phyloP scores from a whole-genome alignment of 129 eudicot species.

The Arctium lappa region DNA sequence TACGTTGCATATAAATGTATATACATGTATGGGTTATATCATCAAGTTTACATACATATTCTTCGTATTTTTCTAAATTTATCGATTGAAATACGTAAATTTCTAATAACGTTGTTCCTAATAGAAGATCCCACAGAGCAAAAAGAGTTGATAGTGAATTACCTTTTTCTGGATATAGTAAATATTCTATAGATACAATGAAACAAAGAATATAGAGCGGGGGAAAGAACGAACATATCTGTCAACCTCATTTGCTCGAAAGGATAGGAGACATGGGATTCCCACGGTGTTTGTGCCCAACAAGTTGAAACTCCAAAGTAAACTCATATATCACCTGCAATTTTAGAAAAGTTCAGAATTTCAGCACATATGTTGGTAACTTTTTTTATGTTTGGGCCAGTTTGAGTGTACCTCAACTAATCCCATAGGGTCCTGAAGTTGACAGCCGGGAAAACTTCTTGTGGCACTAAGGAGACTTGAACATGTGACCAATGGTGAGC shows the following conservation, averaged over 20 bases:
- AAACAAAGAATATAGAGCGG: neutral
- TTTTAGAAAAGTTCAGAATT: neutral
- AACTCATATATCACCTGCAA: slow-evolving; percentile 17
- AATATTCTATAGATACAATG: neutral
- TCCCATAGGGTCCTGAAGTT: neutral
- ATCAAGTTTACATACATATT: neutral
- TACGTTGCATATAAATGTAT: neutral
- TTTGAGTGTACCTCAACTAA: neutral
- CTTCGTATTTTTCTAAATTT: neutral
- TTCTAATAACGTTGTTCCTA: too few species aligned
- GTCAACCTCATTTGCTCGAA: neutral
- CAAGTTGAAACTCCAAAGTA: neutral
- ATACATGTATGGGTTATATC: neutral
- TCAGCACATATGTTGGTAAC: neutral
- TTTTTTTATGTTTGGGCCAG: neutral
- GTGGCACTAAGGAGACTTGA: neutral
- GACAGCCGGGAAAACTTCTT: neutral
- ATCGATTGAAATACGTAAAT: neutral
- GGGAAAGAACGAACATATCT: neutral
- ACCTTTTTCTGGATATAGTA: neutral
- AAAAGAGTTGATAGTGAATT: neutral
- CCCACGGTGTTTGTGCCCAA: slow-evolving; percentile 1
- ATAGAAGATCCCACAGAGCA: neutral
- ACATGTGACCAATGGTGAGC: neutral
- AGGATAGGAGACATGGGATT: neutral